Evolutionary conservation across 2,329 filamentous ascomycete genomes (phyloP).

Genomic region (Calonectria pauciramosa): DNA sequence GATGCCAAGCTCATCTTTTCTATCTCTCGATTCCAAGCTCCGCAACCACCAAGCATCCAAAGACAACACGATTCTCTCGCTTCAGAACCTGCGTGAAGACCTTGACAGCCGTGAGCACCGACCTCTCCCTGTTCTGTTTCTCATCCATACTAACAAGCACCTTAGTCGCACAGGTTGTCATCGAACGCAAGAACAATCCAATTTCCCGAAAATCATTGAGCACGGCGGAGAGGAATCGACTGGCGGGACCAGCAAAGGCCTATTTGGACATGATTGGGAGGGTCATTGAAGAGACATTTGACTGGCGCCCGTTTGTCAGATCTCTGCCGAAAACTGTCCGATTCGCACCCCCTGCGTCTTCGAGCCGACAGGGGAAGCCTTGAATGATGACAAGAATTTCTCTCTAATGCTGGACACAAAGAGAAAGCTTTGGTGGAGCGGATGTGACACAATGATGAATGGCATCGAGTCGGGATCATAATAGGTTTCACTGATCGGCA

Average conservation of each 20-base stretch:
- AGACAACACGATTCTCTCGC: slow-evolving; percentile 13
- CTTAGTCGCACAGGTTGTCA: background rate
- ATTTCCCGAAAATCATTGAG: background rate
- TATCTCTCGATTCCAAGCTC: slow-evolving; percentile 37
- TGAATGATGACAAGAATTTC: no score
- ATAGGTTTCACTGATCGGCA: background rate
- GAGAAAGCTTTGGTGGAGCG: background rate
- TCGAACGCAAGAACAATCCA: background rate
- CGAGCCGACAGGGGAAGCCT: background rate
- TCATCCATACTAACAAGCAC: background rate
- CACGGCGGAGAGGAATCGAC: no score
- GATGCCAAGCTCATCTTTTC: background rate
- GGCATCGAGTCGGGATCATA: background rate
- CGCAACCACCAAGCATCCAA: slow-evolving; percentile 24
- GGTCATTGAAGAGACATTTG: background rate
- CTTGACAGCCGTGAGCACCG: slow-evolving; percentile 24
- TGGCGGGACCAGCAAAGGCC: background rate
- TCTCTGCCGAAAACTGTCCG: background rate
- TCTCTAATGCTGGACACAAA: background rate
- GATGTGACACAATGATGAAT: background rate
- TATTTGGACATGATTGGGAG: background rate
- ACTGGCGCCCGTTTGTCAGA: background rate
- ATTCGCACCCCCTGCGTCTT: background rate
- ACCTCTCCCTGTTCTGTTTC: background rate
- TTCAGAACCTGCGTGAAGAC: slow-evolving; percentile 27